phyloP scores from a whole-genome alignment of 805 yeast species.

The Saturnispora mendoncae region DNA sequence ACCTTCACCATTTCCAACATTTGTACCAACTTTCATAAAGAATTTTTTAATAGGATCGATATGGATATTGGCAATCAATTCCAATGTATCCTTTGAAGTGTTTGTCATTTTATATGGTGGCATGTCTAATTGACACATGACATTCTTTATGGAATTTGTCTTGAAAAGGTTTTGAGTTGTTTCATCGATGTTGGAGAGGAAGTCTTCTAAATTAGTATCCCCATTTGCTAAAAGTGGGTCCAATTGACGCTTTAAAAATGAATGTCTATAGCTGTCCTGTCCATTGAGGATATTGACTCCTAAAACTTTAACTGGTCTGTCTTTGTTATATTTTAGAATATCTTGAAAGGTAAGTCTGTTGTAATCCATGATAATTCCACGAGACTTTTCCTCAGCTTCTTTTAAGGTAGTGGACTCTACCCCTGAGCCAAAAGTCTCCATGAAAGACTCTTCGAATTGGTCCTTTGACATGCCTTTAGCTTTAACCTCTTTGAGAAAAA shows the following conservation, averaged over 20 bases:
- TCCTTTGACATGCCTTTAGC: neutral
- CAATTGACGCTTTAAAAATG: slow-evolving; percentile 39
- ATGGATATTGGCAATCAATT: slow-evolving; percentile 24
- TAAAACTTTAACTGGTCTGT: slow-evolving; percentile 35
- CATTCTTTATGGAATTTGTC: slow-evolving; percentile 35
- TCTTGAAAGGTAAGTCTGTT: slow-evolving; percentile 22
- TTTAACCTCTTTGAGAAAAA: too few species aligned
- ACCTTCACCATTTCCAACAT: slow-evolving; percentile 94
- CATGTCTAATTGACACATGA: slow-evolving; percentile 29
- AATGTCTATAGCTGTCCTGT: slow-evolving; percentile 34
- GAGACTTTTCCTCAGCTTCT: slow-evolving; percentile 22
- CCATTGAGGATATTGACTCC: slow-evolving; percentile 42
- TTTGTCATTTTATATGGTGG: slow-evolving; percentile 16
- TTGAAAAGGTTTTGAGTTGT: slow-evolving; percentile 37
- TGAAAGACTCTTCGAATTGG: slow-evolving; percentile 12
- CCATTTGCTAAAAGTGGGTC: slow-evolving; percentile 31
- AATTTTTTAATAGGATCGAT: slow-evolving; percentile 57
- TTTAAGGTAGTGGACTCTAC: neutral
- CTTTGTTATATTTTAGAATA: slow-evolving; percentile 25
- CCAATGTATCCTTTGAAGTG: slow-evolving; percentile 16
- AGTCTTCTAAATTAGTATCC: slow-evolving; percentile 29
- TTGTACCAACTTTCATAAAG: slow-evolving; percentile 86
- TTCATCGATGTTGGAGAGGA: slow-evolving; percentile 35
- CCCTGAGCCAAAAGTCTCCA: slow-evolving; percentile 16
- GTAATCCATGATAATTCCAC: slow-evolving; percentile 24